These are phyloP conservation scores for Sclerospora graminicola DNA, from an alignment of 352 stramenopile species.

Conservation along the genomic window DNA sequence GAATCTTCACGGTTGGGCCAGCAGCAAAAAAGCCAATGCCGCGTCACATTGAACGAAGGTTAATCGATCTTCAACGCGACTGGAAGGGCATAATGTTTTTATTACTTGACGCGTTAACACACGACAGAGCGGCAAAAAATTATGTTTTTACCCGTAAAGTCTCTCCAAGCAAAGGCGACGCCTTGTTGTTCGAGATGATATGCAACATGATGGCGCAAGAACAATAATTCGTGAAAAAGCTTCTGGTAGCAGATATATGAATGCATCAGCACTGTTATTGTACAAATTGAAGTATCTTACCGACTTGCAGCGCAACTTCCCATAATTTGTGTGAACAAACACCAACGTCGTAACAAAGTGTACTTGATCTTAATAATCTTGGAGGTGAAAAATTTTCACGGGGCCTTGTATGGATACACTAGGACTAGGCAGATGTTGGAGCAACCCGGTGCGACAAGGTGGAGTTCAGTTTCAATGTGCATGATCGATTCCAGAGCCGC, in stretches of 20 bases:
- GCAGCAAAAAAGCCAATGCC: conserved; percentile 62
- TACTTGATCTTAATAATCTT: conserved; percentile 72
- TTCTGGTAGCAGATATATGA: conserved; percentile 29
- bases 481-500: no score
- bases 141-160: no score
- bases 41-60: conserved; percentile 57
- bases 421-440: conserved; percentile 62
- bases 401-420: conserved; percentile 81
- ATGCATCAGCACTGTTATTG: conserved; percentile 1
- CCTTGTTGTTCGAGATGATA: conserved; percentile 74
- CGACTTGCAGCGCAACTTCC: conserved; percentile 56
- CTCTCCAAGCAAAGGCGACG: conserved; percentile 45
- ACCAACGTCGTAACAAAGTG: conserved; percentile 80
- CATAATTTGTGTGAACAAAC: conserved; percentile 81
- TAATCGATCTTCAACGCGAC: conserved; percentile 58
- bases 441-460: conserved; percentile 48
- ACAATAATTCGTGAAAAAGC: conserved; percentile 87
- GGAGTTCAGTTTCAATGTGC: conserved; percentile 47
- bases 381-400: conserved; percentile 42
- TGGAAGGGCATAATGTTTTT: conserved; percentile 27
- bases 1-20: conserved; percentile 47
- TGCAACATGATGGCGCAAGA: conserved; percentile 76
- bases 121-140: background rate
- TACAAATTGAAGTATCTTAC: conserved; percentile 13
- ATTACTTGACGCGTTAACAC: background rate